These are phyloP conservation scores for Waltergamsia citrina DNA, from an alignment of 2,329 filamentous ascomycete species.

Conservation along the genomic window DNA sequence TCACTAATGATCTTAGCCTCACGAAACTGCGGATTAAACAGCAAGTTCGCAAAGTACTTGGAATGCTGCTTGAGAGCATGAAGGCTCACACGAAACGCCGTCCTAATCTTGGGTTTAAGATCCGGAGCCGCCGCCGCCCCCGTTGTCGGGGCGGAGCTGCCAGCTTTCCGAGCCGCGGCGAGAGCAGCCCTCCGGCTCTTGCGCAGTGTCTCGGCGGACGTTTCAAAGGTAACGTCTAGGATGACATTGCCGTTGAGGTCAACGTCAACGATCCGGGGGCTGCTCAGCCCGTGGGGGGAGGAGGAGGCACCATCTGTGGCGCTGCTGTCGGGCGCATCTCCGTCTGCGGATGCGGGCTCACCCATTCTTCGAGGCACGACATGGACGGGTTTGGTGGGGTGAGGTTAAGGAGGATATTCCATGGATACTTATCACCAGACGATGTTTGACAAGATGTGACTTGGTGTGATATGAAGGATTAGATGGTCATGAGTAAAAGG, in stretches of 20 bases:
- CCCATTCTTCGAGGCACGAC: slow-evolving; percentile 13
- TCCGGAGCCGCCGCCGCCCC: slow-evolving; percentile 9
- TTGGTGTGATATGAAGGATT: too few relatives aligned
- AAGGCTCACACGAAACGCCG: slow-evolving; percentile 52
- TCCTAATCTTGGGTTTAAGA: slow-evolving; percentile 25
- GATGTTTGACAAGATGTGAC: too few relatives aligned
- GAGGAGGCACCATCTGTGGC: too few relatives aligned
- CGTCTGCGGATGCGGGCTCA: slow-evolving; percentile 20
- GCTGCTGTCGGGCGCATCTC: slow-evolving; percentile 15
- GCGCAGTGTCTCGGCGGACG: slow-evolving; percentile 39
- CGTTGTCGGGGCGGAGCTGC: slow-evolving; percentile 8
- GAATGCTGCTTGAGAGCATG: slow-evolving; percentile 49
- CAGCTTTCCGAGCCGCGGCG: slow-evolving; percentile 17
- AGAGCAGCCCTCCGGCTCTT: slow-evolving; percentile 29
- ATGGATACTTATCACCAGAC: too few relatives aligned
- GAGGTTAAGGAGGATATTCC: too few relatives aligned
- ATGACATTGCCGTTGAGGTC: slow-evolving; percentile 52
- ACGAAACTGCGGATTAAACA: slow-evolving; percentile 53
- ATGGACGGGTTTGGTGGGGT: background rate
- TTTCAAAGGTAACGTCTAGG: slow-evolving; percentile 57
- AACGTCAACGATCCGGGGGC: slow-evolving; percentile 36
- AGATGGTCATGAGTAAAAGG: too few relatives aligned
- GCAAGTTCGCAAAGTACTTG: slow-evolving; percentile 59
- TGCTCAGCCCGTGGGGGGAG: slow-evolving; percentile 11
- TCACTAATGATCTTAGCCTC: slow-evolving; percentile 49